A percentile compares a stretch with the other conserved stretches of the same genome.
phyloP scores from a whole-genome alignment of 208 protist species.

The Balamuthia mandrillaris region DNA sequence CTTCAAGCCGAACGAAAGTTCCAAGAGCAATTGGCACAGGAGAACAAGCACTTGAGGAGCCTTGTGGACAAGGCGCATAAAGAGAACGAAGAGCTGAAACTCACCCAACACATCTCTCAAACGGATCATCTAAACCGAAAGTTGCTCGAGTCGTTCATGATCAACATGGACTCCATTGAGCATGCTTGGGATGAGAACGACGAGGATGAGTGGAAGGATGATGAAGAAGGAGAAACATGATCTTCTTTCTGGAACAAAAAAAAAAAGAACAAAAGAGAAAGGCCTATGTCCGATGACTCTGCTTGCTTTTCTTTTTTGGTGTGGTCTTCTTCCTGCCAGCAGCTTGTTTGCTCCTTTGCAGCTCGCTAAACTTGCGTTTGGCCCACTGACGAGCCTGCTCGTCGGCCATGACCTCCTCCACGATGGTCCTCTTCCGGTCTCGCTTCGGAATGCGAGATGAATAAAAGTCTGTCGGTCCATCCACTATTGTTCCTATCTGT shows the following conservation, averaged over 20 bases:
- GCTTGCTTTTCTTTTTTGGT: too few species aligned
- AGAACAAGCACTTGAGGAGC: neutral
- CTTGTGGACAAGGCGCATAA: neutral
- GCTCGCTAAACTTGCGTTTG: constrained; percentile 12
- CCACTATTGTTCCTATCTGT: neutral
- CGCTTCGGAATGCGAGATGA: neutral
- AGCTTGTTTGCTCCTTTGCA: too few species aligned
- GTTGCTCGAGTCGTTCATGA: constrained; percentile 25
- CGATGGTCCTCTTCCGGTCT: neutral
- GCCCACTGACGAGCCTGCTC: neutral
- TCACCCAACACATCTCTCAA: neutral
- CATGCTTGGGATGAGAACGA: neutral
- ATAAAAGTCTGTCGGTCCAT: neutral
- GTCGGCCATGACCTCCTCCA: constrained; percentile 6
- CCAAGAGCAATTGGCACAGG: neutral
- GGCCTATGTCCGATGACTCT: too few species aligned
- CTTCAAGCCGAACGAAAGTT: neutral
- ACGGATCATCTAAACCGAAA: constrained; percentile 20
- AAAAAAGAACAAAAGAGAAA: too few species aligned
- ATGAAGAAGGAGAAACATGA: too few species aligned
- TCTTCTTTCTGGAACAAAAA: too few species aligned
- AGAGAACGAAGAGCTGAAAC: constrained; percentile 29
- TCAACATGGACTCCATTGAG: constrained; percentile 6
- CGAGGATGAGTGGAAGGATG: neutral
- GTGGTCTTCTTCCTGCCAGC: too few species aligned